A percentile compares a stretch with the other conserved stretches of the same genome.
These are phyloP conservation scores for Glycyrrhiza uralensis DNA, from an alignment of 306 rosid genomes.

Conservation along the genomic window DNA sequence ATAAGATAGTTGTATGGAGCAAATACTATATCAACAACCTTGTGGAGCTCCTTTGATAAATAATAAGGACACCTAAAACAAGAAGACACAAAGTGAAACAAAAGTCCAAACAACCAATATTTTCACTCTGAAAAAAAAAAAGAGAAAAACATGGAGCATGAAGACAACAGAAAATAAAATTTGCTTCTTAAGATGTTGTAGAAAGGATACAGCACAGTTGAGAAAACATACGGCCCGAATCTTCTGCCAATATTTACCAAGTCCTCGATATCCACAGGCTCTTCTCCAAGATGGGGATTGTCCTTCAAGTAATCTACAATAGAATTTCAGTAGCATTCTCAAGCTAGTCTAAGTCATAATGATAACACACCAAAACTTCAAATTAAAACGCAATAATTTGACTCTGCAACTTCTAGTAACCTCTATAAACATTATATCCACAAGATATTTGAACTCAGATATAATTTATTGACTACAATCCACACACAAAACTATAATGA, in stretches of 20 bases:
- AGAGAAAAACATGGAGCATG: not conserved
- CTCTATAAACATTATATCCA: constrained; percentile 1
- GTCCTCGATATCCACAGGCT: constrained; percentile 91
- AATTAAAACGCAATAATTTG: constrained; percentile 9
- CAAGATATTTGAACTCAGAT: not conserved
- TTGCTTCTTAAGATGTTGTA: not conserved
- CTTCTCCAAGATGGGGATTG: constrained; percentile 86
- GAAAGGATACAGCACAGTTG: constrained; percentile 13
- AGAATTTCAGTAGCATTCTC: constrained; percentile 26
- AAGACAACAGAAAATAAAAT: not conserved
- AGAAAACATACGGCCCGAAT: constrained; percentile 78
- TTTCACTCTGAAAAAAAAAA: constrained; percentile 1
- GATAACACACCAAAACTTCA: constrained; percentile 14
- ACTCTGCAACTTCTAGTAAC: constrained; percentile 11
- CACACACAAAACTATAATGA: not conserved
- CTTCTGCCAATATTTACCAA: constrained; percentile 78
- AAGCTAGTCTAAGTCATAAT: constrained; percentile 22
- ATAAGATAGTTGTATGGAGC: constrained; percentile 97
- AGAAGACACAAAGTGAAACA: constrained; percentile 21
- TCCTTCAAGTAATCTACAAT: constrained; percentile 61
- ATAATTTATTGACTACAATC: not conserved
- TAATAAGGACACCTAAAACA: constrained; percentile 86
- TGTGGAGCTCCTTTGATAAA: constrained; percentile 81
- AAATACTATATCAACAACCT: constrained; percentile 72
- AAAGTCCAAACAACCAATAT: constrained; percentile 25